A percentile compares a stretch with the other conserved stretches of the same genome.
Conservation (phyloP, 1,284 basidiomycete genomes). For the Apiotrichum mycotoxinovorans region DNA sequence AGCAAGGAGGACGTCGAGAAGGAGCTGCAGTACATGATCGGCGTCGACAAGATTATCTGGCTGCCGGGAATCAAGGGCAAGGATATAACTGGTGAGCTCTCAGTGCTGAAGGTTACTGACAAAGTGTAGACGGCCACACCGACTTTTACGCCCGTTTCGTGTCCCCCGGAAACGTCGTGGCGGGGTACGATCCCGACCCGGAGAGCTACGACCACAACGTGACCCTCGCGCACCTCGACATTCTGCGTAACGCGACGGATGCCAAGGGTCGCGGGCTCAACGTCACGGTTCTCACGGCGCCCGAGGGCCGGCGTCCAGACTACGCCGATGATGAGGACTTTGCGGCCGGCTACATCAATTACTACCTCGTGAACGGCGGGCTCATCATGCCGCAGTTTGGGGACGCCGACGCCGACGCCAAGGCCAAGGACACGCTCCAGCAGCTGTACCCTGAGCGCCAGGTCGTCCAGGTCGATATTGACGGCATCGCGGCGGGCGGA, state of each 20-base stretch:
- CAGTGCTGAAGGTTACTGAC: not conserved
- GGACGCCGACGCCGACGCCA: not conserved
- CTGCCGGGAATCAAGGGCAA: slow-evolving; percentile 7
- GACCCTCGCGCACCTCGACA: slow-evolving; percentile 2
- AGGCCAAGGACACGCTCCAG: not conserved
- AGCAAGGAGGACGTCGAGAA: slow-evolving; percentile 1
- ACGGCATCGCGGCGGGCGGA: slow-evolving; percentile 4
- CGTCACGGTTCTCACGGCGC: slow-evolving; percentile 3
- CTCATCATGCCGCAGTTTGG: slow-evolving; percentile 9
- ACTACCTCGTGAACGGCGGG: not conserved
- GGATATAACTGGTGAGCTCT: slow-evolving; percentile 7
- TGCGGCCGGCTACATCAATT: slow-evolving; percentile 19
- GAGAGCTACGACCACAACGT: slow-evolving; percentile 8
- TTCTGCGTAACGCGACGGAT: slow-evolving; percentile 7
- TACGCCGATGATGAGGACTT: slow-evolving; percentile 8
- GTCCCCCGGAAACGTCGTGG: not conserved
- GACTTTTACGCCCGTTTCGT: slow-evolving; percentile 3
- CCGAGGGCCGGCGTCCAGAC: not conserved
- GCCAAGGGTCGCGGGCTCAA: not conserved
- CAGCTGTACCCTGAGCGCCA: not conserved
- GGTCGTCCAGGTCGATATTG: slow-evolving; percentile 7
- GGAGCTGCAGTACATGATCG: slow-evolving; percentile 2
- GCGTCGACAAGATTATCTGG: slow-evolving; percentile 11
- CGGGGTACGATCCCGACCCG: slow-evolving; percentile 5
- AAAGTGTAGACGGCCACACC: not conserved